Conservation (phyloP, 2,329 filamentous ascomycete genomes). For the Pseudopithomyces maydicus region DNA sequence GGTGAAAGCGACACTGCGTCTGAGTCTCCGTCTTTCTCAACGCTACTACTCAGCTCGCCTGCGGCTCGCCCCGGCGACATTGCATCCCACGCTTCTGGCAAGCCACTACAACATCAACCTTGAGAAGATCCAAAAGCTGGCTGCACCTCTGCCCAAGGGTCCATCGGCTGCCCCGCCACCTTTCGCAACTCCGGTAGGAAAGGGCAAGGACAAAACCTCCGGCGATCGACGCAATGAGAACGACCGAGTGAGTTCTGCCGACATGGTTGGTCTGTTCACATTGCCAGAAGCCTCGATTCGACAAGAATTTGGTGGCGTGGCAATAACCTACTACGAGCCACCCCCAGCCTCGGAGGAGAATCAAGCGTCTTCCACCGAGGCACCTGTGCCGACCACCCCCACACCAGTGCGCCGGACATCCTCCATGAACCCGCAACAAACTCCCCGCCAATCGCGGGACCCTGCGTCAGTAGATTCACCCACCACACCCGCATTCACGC, state of each 20-base stretch:
- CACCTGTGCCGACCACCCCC: constrained; percentile 72
- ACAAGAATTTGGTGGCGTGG: constrained; percentile 81
- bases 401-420: constrained; percentile 75
- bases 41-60: constrained; percentile 90
- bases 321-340: constrained; percentile 75
- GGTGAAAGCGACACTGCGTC: constrained; percentile 76
- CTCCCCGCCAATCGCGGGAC: constrained; percentile 56
- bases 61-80: constrained; percentile 66
- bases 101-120: constrained; percentile 79
- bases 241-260: constrained; percentile 55
- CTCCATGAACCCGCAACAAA: constrained; percentile 53
- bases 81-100: constrained; percentile 74
- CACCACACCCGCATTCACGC: constrained; percentile 51
- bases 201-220: constrained; percentile 75
- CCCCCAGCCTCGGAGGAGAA: constrained; percentile 37
- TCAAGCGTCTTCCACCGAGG: constrained; percentile 32
- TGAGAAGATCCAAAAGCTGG: constrained; percentile 83
- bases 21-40: constrained; percentile 86
- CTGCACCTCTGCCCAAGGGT: constrained; percentile 79
- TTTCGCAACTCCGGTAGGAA: constrained; percentile 62
- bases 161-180: constrained; percentile 54
- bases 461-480: constrained; percentile 54
- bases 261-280: constrained; percentile 74
- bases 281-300: constrained; percentile 56
- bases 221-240: constrained; percentile 42